Base-by-base conservation (phyloP, 768 basidiomycete genomes). In the Myochromella boudieri region DNA sequence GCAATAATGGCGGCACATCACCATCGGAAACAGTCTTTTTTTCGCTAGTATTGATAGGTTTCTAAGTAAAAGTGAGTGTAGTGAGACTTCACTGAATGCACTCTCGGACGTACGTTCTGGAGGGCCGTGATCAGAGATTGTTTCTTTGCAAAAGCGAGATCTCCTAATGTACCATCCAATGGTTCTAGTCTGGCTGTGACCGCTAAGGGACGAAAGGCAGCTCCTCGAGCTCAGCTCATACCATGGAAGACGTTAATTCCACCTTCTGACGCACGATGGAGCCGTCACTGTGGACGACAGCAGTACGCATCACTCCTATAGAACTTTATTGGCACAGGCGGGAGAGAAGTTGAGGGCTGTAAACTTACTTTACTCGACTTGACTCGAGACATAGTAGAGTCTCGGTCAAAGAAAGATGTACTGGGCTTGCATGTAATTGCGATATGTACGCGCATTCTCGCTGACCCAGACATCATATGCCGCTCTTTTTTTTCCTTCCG, bases 271-370 rank as follows among this genome's bases (percentile, higher is more conserved):
- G 41, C 26, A 40, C 46, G 12, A 25, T 22, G 9, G 46, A 39
- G 12, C 46, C 46, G 17, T 48, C 46, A 7, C 21, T 41, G n/a
- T 41, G 38, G 6, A 48, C 46, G 15, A 48, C 46, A 14, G 46
- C 46, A 22, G 18, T 22, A 27, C 46, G 46, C 46, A 48, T 48
- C n/a, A 39, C 46, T 25, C 41, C 46, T 39, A 36, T n/a, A 24
- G 22, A n/a, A 33, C 12, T 6, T 2, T 15, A 22, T n/a, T 8
- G 3, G n/a, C 11, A 25, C n/a, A 20, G 7, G 29, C 17, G 18
- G 14, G 24, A 6, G 37, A 27, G 15, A 22, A 36, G 8, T 21
- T 4, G 25, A 6, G 12, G 26, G n/a, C n/a, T n/a, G 3, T 11
- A 4, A 29, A 24, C 46, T 6, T 24, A 48, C 46, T n/a, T 48